Evolutionary conservation across 805 yeast genomes (phyloP), one percentile per base, ranked within the genome.

Genomic region (Nakazawaea holstii): DNA sequence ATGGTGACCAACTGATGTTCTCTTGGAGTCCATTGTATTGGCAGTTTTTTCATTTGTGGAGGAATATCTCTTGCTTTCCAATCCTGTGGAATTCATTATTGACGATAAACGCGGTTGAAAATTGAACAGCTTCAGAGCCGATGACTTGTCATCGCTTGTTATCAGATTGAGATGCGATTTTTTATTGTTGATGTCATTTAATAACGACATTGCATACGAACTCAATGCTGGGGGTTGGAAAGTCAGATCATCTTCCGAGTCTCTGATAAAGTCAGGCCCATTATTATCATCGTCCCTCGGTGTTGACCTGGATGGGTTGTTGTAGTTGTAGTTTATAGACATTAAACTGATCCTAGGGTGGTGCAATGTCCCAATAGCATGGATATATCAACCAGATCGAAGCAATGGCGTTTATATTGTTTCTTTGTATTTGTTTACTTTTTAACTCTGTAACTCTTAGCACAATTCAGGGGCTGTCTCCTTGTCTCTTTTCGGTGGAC

Each of bases 181-280:
- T 15, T 56, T 51, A 10, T 33, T 29, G 30, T 56, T 56, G 37
- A 62, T 51, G 30, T 69, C 73, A 37, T 70, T 72, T 33, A 77
- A 60, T 30, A 77, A 59, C 2, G 79, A 76, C 53, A 75, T 68
- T 38, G 79, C 73, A 55, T 75, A 76, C 0, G 80, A 70, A 52
- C 81, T 76, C 52, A 77, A 65, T 28, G 74, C 73, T 1, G 83
- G 83, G 0, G 80, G 80, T 26, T 73, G 64, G 40, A 69, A 67
- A 17, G 76, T 70, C 44, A 66, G 61, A 46, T 73, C 79, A 39
- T 73, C 79, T 17, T 70, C 73, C 6, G 24, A 20, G 24, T 20
- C 24, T 20, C 24, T 20, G 24, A 20, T 20, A 20, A 3, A 20
- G 5, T 20, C 24, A 20, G 24, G 24, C 5, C 24, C 24, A 20